Evolutionary conservation across 495 filamentous ascomycete genomes (phyloP).

Genomic region (Hypoxylon cercidicola): DNA sequence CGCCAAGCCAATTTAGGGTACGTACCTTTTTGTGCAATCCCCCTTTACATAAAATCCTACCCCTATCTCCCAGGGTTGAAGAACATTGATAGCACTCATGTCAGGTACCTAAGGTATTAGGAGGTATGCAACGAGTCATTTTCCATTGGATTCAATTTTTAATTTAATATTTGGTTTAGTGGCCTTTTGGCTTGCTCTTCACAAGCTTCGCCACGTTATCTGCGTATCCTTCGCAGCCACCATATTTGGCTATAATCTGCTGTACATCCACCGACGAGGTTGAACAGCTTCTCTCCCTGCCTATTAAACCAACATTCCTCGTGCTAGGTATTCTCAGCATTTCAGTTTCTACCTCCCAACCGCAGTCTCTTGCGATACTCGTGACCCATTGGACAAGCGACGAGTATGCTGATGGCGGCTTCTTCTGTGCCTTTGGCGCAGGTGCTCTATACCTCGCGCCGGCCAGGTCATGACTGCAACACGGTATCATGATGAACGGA

Average conservation of each 20-base stretch:
- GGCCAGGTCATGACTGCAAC: slow-evolving; percentile 88
- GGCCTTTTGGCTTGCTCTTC: slow-evolving; percentile 49
- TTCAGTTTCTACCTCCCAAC: slow-evolving; percentile 81
- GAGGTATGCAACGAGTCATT: too few relatives aligned
- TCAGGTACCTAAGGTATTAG: background rate
- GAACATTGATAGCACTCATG: too few relatives aligned
- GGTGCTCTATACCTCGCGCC: slow-evolving; percentile 79
- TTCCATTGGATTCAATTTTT: background rate
- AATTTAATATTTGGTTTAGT: slow-evolving; percentile 42
- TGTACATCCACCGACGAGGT: slow-evolving; percentile 45
- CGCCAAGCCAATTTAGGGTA: slow-evolving; percentile 14
- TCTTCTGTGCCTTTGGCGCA: slow-evolving; percentile 62
- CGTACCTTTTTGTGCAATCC: slow-evolving; percentile 10
- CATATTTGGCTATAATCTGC: slow-evolving; percentile 58
- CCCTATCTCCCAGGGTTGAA: background rate
- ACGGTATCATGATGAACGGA: slow-evolving; percentile 92
- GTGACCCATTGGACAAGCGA: slow-evolving; percentile 77
- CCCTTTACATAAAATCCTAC: background rate
- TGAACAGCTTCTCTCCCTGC: slow-evolving; percentile 55
- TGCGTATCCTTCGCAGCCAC: slow-evolving; percentile 65
- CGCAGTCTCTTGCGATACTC: slow-evolving; percentile 71
- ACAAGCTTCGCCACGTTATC: slow-evolving; percentile 64
- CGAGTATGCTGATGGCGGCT: slow-evolving; percentile 71
- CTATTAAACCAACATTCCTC: slow-evolving; percentile 82
- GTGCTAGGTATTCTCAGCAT: slow-evolving; percentile 90